Evolutionary conservation across 78 protist genomes (phyloP), one percentile per base, ranked within the genome.

Genomic region (Dictyostelium citrinum): DNA sequence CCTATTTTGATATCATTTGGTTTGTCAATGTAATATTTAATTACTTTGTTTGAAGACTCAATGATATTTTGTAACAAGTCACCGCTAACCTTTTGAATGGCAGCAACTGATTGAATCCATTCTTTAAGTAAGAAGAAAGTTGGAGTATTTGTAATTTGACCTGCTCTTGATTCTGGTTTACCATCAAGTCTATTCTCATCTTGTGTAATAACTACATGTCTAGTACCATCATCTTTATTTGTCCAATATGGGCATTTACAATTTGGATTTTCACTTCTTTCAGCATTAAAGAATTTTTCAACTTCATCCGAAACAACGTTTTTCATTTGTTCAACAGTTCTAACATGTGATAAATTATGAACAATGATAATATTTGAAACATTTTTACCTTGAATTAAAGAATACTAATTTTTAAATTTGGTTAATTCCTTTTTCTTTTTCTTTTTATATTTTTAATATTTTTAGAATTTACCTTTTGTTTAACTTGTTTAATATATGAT

Each of bases 401-500:
- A 8, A 49, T 49, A 49, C 60, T 43, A 43, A n/a, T n/a, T n/a
- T n/a, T 39, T 39, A 39, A 39, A 39, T n/a, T n/a, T n/a, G n/a
- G n/a, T n/a, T n/a, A n/a, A n/a, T n/a, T n/a, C n/a, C n/a, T n/a
- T n/a, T n/a, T n/a, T n/a, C n/a, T n/a, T n/a, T n/a, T n/a, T n/a
- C n/a, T n/a, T n/a, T n/a, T n/a, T n/a, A n/a, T n/a, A n/a, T n/a
- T n/a, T n/a, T n/a, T n/a, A n/a, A n/a, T n/a, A n/a, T n/a, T n/a
- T n/a, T n/a, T n/a, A n/a, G n/a, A n/a, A 39, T 39, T 49, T 24
- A 35, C 31, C 12, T 51, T n/a, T 55, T 37, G 0, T 37, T 58
- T 81, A 16, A 81, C 49, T 60, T 81, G 84, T 31, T 35, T 12
- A 61, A 81, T 81, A 14, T 81, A 81, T 11, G 29, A 49, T 60